A percentile compares a stretch with the other conserved stretches of the same genome.
phyloP scores from a whole-genome alignment of 2,329 filamentous ascomycete genomes.

The Hymenotorrendiella dingleyae region DNA sequence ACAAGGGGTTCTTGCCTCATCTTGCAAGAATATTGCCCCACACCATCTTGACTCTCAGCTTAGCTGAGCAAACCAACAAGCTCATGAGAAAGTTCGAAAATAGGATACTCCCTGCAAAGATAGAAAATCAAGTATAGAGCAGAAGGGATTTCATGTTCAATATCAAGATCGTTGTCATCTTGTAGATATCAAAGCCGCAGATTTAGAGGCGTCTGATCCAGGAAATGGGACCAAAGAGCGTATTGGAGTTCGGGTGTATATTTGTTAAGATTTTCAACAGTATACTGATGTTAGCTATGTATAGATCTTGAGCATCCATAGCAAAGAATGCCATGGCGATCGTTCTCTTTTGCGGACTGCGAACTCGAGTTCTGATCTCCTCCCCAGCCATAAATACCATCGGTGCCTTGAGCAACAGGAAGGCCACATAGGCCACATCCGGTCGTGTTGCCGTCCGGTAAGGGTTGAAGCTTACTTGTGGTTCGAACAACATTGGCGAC shows the following conservation, averaged over 20 bases:
- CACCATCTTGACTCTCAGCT: slow-evolving; percentile 84
- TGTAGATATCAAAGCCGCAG: slow-evolving; percentile 22
- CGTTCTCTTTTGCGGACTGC: slow-evolving; percentile 25
- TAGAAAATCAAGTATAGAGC: slow-evolving; percentile 23
- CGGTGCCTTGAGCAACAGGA: slow-evolving; percentile 56
- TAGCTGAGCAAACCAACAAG: slow-evolving; percentile 97
- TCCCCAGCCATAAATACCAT: slow-evolving; percentile 55
- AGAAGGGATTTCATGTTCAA: slow-evolving; percentile 4
- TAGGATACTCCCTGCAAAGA: slow-evolving; percentile 41
- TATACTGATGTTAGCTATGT: slow-evolving; percentile 36
- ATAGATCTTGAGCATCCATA: slow-evolving; percentile 69
- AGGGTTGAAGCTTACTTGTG: slow-evolving; percentile 67
- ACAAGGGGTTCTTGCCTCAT: slow-evolving; percentile 97
- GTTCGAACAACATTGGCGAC: slow-evolving; percentile 95
- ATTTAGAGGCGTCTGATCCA: slow-evolving; percentile 12
- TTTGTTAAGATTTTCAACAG: slow-evolving; percentile 4
- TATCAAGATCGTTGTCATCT: slow-evolving; percentile 8
- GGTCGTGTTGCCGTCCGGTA: slow-evolving; percentile 29
- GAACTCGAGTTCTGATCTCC: slow-evolving; percentile 43
- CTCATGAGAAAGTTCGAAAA: slow-evolving; percentile 73
- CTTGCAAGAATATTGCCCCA: slow-evolving; percentile 90
- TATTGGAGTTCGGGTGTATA: not conserved
- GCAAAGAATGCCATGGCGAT: slow-evolving; percentile 44
- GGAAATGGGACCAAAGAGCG: slow-evolving; percentile 1
- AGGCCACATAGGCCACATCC: slow-evolving; percentile 65